These are phyloP conservation scores for Podaxis rugospora DNA, from an alignment of 768 basidiomycete genomes.

Conservation along the genomic window DNA sequence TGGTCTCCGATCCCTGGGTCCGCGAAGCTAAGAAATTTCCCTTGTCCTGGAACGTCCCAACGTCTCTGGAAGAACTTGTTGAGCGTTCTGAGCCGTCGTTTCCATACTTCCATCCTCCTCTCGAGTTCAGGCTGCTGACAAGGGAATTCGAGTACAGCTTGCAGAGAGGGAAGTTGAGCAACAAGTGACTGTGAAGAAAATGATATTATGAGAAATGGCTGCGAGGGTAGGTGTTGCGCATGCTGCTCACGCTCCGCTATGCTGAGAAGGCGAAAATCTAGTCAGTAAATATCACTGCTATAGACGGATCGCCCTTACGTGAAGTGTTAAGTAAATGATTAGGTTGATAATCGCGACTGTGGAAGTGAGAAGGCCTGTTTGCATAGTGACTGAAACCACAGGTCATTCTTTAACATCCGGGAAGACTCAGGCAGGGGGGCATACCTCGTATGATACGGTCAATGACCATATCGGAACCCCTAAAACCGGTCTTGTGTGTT, in stretches of 20 bases:
- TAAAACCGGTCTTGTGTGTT: slow-evolving; percentile 37
- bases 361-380: slow-evolving; percentile 31
- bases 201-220: neutral
- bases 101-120: neutral
- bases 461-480: slow-evolving; percentile 33
- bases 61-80: neutral
- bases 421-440: slow-evolving; percentile 2
- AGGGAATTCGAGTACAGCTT: slow-evolving; percentile 39
- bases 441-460: slow-evolving; percentile 37
- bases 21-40: neutral
- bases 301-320: slow-evolving; percentile 13
- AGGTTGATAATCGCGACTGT: slow-evolving; percentile 29
- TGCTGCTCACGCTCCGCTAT: slow-evolving; percentile 11
- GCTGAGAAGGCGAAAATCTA: neutral
- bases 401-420: neutral
- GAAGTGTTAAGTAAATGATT: slow-evolving; percentile 23
- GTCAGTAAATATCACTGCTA: neutral
- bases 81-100: neutral
- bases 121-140: slow-evolving; percentile 31
- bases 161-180: slow-evolving; percentile 33
- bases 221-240: too few species aligned
- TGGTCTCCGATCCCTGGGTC: neutral
- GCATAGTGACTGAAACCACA: slow-evolving; percentile 26
- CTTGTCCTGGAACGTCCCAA: neutral
- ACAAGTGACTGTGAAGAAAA: slow-evolving; percentile 24